Conservation (phyloP, 2,329 filamentous ascomycete genomes). For the Xylaria multiplex region DNA sequence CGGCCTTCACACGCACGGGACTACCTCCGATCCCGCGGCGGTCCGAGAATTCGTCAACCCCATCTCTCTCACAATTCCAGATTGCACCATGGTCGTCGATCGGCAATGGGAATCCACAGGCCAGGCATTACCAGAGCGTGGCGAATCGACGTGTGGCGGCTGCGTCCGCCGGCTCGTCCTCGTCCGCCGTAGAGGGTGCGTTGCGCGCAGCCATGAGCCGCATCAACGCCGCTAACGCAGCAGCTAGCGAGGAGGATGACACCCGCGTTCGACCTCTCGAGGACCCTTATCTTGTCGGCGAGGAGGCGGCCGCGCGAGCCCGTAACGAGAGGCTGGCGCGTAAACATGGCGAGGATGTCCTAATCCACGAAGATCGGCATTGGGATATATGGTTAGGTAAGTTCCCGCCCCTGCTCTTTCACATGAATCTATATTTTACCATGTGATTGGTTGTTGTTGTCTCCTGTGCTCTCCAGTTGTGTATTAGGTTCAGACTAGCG, state of each 20-base stretch:
- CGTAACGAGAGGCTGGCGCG: conserved; percentile 66
- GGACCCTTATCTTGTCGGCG: conserved; percentile 74
- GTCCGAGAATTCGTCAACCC: conserved; percentile 49
- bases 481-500: conserved; percentile 1
- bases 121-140: conserved; percentile 71
- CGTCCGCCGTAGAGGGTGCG: conserved; percentile 39
- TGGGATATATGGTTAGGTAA: conserved; percentile 71
- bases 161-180: conserved; percentile 37
- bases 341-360: conserved; percentile 64
- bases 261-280: conserved; percentile 64
- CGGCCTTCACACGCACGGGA: conserved; percentile 51
- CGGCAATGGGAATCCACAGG: conserved; percentile 60
- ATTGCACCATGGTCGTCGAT: conserved; percentile 67
- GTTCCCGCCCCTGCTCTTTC: conserved; percentile 42
- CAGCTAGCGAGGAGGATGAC: conserved; percentile 36
- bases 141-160: conserved; percentile 68
- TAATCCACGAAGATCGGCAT: conserved; percentile 66
- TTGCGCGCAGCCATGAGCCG: conserved; percentile 44
- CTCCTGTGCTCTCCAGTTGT: background rate
- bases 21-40: conserved; percentile 62
- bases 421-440: conserved; percentile 5
- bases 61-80: conserved; percentile 63
- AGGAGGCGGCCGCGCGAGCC: conserved; percentile 68
- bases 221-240: conserved; percentile 38
- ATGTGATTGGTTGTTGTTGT: background rate